phyloP scores from a whole-genome alignment of 371 early-diverging fungal genomes.

The Funneliformis caledonium region DNA sequence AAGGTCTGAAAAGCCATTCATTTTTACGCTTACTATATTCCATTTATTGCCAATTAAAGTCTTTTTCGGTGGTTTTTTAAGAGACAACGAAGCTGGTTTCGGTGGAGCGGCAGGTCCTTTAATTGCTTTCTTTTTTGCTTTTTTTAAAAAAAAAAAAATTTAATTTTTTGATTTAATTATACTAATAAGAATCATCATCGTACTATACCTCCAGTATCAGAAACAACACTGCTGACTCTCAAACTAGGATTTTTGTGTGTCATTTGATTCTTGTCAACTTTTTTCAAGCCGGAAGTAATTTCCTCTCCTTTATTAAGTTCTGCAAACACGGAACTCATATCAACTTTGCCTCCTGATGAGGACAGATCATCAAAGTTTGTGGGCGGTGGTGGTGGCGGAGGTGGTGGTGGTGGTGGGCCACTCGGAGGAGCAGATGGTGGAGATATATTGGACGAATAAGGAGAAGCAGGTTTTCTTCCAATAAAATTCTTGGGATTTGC shows the following conservation, averaged over 20 bases:
- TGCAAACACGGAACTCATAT: conserved; percentile 79
- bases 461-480: conserved; percentile 51
- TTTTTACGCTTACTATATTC: conserved; percentile 65
- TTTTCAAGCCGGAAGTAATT: conserved; percentile 84
- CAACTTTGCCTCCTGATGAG: conserved; percentile 42
- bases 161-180: conserved; percentile 9
- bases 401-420: conserved; percentile 65
- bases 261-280: conserved; percentile 95
- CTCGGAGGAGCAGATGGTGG: conserved; percentile 60
- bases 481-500: conserved; percentile 60
- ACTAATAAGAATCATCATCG: not conserved
- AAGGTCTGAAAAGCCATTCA: conserved; percentile 1
- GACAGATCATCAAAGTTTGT: conserved; percentile 47
- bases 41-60: conserved; percentile 92
- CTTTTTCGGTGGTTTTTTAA: conserved; percentile 81
- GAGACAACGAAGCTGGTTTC: conserved; percentile 64
- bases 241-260: conserved; percentile 95
- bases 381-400: conserved; percentile 71
- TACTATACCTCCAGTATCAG: conserved; percentile 43
- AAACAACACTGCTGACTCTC: conserved; percentile 67
- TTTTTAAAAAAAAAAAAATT: conserved; percentile 41
- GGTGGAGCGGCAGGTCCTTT: conserved; percentile 68
- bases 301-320: conserved; percentile 84
- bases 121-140: conserved; percentile 42
- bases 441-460: conserved; percentile 55